phyloP scores from a whole-genome alignment of 73 alveolate species.

The Stentor coeruleus region DNA sequence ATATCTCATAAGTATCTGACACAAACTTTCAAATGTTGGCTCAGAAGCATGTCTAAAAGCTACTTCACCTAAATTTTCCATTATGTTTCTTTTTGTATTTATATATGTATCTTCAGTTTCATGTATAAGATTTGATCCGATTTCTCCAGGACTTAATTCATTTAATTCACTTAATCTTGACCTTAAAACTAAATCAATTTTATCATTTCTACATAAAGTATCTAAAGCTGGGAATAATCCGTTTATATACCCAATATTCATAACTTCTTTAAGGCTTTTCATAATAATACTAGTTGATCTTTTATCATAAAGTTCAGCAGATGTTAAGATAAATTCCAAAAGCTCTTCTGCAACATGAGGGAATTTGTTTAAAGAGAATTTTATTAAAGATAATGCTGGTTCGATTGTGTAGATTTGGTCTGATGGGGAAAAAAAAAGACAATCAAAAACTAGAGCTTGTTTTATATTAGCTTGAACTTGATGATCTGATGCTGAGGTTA shows the following conservation, averaged over 20 bases:
- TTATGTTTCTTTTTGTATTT: background rate
- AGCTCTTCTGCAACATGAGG: constrained; percentile 12
- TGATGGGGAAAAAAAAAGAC: background rate
- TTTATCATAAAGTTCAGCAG: constrained; percentile 12
- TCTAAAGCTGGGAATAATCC: constrained; percentile 5
- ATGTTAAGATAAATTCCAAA: background rate
- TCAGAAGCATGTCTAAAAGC: background rate
- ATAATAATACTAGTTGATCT: background rate
- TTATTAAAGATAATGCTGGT: background rate
- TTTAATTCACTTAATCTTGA: background rate
- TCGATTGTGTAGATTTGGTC: constrained; percentile 12
- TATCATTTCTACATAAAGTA: background rate
- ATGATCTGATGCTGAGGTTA: background rate
- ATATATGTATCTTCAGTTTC: constrained; percentile 19
- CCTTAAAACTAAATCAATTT: background rate
- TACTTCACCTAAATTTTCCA: background rate
- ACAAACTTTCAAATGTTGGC: constrained; percentile 2
- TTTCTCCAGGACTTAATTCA: background rate
- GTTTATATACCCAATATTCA: background rate
- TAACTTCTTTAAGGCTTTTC: constrained; percentile 2
- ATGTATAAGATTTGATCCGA: background rate
- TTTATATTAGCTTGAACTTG: background rate
- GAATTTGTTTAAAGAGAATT: background rate
- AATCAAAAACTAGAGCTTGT: constrained; percentile 9
- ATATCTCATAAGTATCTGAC: background rate